These are phyloP conservation scores for Fonsecaea erecta DNA, from an alignment of 2,329 filamentous ascomycete species.

Conservation along the genomic window DNA sequence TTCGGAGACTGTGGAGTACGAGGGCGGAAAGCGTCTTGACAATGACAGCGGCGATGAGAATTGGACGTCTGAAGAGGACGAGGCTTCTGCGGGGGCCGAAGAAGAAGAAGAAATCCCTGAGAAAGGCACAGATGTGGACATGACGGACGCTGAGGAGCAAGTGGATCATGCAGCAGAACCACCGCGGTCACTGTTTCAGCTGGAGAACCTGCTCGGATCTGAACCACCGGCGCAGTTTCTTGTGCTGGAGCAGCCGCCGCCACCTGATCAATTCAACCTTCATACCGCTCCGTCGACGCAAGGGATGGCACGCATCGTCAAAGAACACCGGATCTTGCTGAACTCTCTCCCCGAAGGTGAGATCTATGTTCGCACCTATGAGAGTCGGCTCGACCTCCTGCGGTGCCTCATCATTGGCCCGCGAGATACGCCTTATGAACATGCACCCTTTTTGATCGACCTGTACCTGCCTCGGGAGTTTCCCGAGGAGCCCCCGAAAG, in stretches of 20 bases:
- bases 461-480: conserved; percentile 57
- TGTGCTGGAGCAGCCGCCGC: conserved; percentile 50
- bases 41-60: conserved; percentile 50
- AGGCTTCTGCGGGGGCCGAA: conserved; percentile 32
- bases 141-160: conserved; percentile 15
- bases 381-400: conserved; percentile 62
- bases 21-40: conserved; percentile 50
- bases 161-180: neutral
- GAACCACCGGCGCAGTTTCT: conserved; percentile 43
- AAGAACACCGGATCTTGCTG: conserved; percentile 64
- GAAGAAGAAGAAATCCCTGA: conserved; percentile 28
- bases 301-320: conserved; percentile 56
- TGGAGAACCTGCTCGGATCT: conserved; percentile 7
- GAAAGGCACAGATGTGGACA: conserved; percentile 23
- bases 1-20: conserved; percentile 48
- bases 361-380: conserved; percentile 65
- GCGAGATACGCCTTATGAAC: conserved; percentile 63
- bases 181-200: conserved; percentile 7
- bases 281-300: conserved; percentile 41
- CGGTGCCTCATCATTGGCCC: conserved; percentile 64
- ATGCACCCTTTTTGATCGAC: conserved; percentile 66
- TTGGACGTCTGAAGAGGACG: conserved; percentile 49
- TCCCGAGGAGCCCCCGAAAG: conserved; percentile 58
- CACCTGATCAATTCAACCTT: conserved; percentile 48
- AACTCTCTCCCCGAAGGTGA: conserved; percentile 56